Evolutionary conservation across 257 asterid species (phyloP).

Genomic region (Buddleja alternifolia): DNA sequence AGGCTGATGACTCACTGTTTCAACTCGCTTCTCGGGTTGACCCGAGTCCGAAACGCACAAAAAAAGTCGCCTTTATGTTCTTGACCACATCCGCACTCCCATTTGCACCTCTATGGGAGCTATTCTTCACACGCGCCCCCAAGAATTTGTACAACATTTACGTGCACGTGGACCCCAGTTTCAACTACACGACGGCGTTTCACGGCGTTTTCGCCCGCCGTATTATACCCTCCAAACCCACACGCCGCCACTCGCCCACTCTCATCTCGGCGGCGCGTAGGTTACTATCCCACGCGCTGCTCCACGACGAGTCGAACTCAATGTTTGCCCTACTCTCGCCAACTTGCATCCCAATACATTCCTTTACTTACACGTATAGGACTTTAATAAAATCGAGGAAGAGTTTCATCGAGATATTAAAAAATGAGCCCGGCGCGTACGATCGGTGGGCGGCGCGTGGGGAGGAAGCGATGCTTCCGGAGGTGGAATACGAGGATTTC

Average conservation of each 20-base stretch:
- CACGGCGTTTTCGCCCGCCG: constrained; percentile 61
- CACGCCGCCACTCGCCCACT: constrained; percentile 67
- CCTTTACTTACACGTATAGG: constrained; percentile 52
- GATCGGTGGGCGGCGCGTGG: constrained; percentile 90
- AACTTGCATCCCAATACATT: constrained; percentile 62
- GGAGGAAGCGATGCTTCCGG: constrained; percentile 64
- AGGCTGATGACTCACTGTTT: constrained; percentile 37
- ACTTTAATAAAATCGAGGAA: constrained; percentile 35
- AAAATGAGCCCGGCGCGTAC: constrained; percentile 64
- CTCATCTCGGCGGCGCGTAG: constrained; percentile 75
- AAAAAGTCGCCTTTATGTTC: constrained; percentile 82
- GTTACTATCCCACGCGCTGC: constrained; percentile 64
- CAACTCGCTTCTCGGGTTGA: constrained; percentile 48
- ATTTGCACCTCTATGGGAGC: constrained; percentile 74
- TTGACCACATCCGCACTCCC: constrained; percentile 70
- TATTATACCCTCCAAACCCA: constrained; percentile 57
- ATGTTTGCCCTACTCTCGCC: constrained; percentile 76
- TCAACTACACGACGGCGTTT: constrained; percentile 42
- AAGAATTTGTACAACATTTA: constrained; percentile 54
- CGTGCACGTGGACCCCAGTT: constrained; percentile 63
- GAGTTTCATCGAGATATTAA: constrained; percentile 70
- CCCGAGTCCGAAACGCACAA: constrained; percentile 43
- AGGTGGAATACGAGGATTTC: constrained; percentile 55
- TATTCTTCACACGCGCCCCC: constrained; percentile 58
- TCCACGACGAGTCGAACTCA: constrained; percentile 61